Percentiles rank a stretch among this genome's conserved stretches.
Evolutionary conservation across 139 green algal genomes (phyloP).

Genomic region (Micromonas commoda): DNA sequence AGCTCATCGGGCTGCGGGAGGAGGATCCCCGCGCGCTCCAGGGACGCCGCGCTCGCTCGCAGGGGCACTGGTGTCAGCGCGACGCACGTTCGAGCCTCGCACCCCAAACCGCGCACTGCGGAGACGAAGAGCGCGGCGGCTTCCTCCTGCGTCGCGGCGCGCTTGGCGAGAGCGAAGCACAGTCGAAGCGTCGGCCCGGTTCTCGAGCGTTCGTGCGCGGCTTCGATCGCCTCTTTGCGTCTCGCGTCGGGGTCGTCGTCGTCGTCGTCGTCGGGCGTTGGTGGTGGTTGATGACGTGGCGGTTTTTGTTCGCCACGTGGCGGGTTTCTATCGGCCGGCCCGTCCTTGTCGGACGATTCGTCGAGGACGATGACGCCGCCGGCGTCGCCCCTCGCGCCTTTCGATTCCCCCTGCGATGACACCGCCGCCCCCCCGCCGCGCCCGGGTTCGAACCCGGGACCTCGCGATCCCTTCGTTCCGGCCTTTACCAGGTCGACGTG

Average conservation of each 20-base stretch:
- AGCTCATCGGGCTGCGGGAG: background rate
- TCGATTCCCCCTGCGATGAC: background rate
- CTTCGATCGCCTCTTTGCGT: too few species aligned
- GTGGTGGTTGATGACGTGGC: too few species aligned
- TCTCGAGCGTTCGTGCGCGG: too few species aligned
- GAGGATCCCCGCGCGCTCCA: background rate
- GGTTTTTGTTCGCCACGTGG: too few species aligned
- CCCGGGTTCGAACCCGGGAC: too few species aligned
- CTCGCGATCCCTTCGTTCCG: too few species aligned
- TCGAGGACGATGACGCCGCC: background rate
- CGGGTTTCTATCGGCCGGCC: too few species aligned
- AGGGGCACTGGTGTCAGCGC: background rate
- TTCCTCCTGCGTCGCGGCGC: background rate
- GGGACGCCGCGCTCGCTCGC: background rate
- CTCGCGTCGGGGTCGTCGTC: background rate
- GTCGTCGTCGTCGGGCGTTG: background rate
- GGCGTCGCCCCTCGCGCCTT: background rate
- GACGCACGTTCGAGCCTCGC: background rate
- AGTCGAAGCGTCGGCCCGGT: background rate
- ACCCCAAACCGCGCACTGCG: background rate
- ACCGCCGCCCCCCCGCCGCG: too few species aligned
- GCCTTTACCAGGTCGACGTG: background rate
- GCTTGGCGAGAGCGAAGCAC: background rate
- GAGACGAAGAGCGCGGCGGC: background rate
- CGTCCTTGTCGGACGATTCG: background rate